A percentile compares a stretch with the other conserved stretches of the same genome.
These are phyloP conservation scores for Pleurotus citrinopileatus DNA, from an alignment of 768 basidiomycete species.

Conservation along the genomic window DNA sequence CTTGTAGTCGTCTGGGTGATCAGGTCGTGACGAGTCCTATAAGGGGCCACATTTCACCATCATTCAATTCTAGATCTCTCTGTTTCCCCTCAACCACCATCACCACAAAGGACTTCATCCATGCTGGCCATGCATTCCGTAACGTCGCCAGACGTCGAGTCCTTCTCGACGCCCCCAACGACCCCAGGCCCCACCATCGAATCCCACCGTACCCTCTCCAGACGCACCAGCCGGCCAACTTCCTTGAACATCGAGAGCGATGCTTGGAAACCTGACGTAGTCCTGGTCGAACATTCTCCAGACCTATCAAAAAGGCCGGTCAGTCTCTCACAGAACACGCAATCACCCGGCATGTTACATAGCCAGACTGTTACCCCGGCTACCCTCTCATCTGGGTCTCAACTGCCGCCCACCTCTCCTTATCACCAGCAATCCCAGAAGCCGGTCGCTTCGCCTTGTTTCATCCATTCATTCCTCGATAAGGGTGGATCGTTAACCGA, in stretches of 20 bases:
- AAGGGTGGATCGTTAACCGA: conserved; percentile 75
- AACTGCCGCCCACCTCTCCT: conserved; percentile 14
- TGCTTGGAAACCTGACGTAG: conserved; percentile 41
- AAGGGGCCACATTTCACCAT: conserved; percentile 1
- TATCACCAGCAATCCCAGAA: conserved; percentile 23
- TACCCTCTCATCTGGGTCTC: conserved; percentile 12
- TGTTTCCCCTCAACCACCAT: neutral
- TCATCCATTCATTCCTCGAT: conserved; percentile 90
- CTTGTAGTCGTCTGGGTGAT: neutral
- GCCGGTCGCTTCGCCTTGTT: conserved; percentile 74
- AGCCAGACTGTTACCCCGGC: conserved; percentile 12
- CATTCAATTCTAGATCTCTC: neutral
- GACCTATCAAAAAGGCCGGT: conserved; percentile 21
- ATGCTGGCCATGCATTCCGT: conserved; percentile 5
- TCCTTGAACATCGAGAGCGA: conserved; percentile 40
- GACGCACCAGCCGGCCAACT: conserved; percentile 40
- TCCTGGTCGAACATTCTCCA: conserved; percentile 37
- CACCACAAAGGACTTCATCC: neutral
- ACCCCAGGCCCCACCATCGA: conserved; percentile 25
- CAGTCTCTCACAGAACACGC: conserved; percentile 11
- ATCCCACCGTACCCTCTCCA: conserved; percentile 28
- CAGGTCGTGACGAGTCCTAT: neutral
- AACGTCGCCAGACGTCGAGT: conserved; percentile 32
- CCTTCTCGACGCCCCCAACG: conserved; percentile 41
- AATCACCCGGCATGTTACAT: conserved; percentile 5